Evolutionary conservation across 495 filamentous ascomycete genomes (phyloP).

Genomic region (Hypomontagnella submonticulosa): DNA sequence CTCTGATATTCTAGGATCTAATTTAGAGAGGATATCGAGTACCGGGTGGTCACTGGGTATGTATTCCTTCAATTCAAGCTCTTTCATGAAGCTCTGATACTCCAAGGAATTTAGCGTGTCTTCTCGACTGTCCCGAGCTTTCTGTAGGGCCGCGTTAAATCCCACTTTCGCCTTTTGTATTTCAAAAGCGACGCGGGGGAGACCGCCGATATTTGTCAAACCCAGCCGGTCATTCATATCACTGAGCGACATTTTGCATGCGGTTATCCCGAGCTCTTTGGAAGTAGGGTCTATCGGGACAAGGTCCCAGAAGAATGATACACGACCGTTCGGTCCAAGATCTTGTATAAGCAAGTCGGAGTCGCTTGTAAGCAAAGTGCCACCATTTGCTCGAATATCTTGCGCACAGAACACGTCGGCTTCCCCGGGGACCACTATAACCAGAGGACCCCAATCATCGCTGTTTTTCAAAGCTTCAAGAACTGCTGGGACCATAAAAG

Average conservation of each 20-base stretch:
- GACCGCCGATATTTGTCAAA: slow-evolving; percentile 33
- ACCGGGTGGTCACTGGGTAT: slow-evolving; percentile 38
- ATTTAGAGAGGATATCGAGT: slow-evolving; percentile 30
- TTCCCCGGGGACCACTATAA: slow-evolving; percentile 72
- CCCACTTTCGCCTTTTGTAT: slow-evolving; percentile 7
- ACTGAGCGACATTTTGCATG: slow-evolving; percentile 35
- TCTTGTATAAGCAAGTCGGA: slow-evolving; percentile 80
- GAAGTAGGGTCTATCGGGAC: slow-evolving; percentile 15
- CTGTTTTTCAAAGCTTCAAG: slow-evolving; percentile 66
- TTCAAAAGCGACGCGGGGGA: slow-evolving; percentile 44
- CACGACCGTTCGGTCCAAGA: slow-evolving; percentile 65
- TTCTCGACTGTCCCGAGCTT: slow-evolving; percentile 17
- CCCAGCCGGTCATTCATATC: slow-evolving; percentile 44
- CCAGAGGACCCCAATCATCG: slow-evolving; percentile 59
- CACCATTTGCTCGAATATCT: slow-evolving; percentile 60
- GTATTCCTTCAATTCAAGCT: slow-evolving; percentile 32
- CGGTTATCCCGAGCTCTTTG: slow-evolving; percentile 15
- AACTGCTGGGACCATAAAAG: slow-evolving; percentile 76
- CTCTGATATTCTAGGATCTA: slow-evolving; percentile 48
- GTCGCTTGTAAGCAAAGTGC: slow-evolving; percentile 72
- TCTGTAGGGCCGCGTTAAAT: slow-evolving; percentile 33
- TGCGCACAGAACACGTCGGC: slow-evolving; percentile 75
- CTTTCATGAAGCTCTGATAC: slow-evolving; percentile 37
- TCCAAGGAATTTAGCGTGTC: slow-evolving; percentile 22
- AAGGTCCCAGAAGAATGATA: slow-evolving; percentile 69